Evolutionary conservation across 768 basidiomycete genomes (phyloP), one percentile per base, ranked within the genome.

Genomic region (Tylopilus sp.): DNA sequence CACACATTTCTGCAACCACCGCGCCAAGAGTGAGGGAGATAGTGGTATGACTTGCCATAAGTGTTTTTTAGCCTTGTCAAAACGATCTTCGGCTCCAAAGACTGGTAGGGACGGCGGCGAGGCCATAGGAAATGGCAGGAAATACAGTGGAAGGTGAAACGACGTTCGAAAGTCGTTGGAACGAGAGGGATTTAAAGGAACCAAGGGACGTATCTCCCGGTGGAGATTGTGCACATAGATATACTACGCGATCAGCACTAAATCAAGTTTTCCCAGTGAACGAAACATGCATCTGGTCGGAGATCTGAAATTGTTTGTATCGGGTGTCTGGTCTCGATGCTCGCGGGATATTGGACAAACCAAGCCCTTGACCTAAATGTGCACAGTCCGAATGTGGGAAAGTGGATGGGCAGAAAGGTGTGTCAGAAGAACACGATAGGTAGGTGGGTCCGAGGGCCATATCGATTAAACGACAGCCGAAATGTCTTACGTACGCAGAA

Each of bases 221-320:
- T 68, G 55, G 65, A 67, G 63, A 68, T 70, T 70, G 61, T 69
- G 63, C 61, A 69, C 65, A 65, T 69, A 71, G 69, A 71, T 71
- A 69, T 65, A 70, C 66, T 68, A 71, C 68, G 68, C 59, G 68
- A 69, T 71, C 68, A 71, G 59, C 57, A 59, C 69, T 65, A 69
- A 69, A 67, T 63, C 63, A 61, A 69, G 58, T 64, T 62, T 70
- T 69, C 55, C 69, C 63, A 58, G 57, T 62, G 59, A 66, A 56
- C 65, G 67, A 64, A 64, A 71, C 68, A 62, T 55, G 57, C 52
- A 69, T 67, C 61, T 63, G 55, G 69, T 71, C 69, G 69, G 69
- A 69, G 68, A 69, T 69, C 69, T 71, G 61, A 66, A 61, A 57
- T 57, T 63, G 50, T 55, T 64, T 57, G 54, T 56, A 65, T 65